A percentile compares a stretch with the other conserved stretches of the same genome.
Evolutionary conservation across 2,329 filamentous ascomycete species (phyloP).

Genomic region (Dactylellina cionopaga): DNA sequence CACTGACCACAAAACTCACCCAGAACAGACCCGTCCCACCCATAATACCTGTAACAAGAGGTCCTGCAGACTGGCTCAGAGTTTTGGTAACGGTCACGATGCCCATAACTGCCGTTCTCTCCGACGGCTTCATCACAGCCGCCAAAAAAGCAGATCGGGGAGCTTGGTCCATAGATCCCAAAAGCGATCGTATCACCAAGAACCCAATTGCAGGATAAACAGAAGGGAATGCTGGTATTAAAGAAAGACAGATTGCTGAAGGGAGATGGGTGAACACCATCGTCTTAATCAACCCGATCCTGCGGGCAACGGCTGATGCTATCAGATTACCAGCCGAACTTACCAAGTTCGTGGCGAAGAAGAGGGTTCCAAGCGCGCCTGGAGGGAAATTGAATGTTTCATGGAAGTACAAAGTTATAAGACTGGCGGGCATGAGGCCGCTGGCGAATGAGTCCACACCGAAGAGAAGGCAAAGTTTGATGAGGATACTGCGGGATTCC

Average conservation of each 20-base stretch:
- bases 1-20: constrained; percentile 72
- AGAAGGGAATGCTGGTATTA: constrained; percentile 70
- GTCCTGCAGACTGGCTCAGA: constrained; percentile 70
- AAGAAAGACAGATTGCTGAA: constrained; percentile 71
- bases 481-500: constrained; percentile 69
- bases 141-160: constrained; percentile 76
- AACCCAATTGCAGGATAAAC: constrained; percentile 69
- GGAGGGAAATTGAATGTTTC: constrained; percentile 65
- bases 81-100: constrained; percentile 76
- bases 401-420: constrained; percentile 68
- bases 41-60: constrained; percentile 72
- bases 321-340: constrained; percentile 66
- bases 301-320: constrained; percentile 67
- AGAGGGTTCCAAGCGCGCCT: constrained; percentile 67
- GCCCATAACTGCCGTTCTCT: constrained; percentile 78
- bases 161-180: constrained; percentile 75
- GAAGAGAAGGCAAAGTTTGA: constrained; percentile 73
- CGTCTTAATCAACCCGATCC: constrained; percentile 62
- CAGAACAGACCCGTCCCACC: constrained; percentile 69
- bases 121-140: constrained; percentile 70
- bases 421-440: constrained; percentile 54
- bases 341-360: constrained; percentile 67
- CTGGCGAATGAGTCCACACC: constrained; percentile 65
- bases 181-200: constrained; percentile 71
- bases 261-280: constrained; percentile 69